Evolutionary conservation across 2,329 filamentous ascomycete species (phyloP), one percentile per base, ranked within the genome.

Genomic region (Fusarium sp.): DNA sequence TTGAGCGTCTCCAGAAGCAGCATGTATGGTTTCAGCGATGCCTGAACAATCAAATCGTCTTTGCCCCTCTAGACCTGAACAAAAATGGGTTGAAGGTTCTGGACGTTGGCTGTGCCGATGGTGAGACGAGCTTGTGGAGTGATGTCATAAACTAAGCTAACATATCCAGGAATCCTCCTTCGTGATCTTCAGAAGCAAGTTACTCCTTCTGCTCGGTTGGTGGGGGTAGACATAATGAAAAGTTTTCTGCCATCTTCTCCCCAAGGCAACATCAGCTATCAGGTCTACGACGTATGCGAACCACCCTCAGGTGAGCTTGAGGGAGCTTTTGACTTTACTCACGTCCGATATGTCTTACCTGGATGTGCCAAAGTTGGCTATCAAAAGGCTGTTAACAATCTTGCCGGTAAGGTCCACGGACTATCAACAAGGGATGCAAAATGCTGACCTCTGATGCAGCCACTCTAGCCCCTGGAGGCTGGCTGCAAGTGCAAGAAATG

Each of bases 81-180:
- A 64, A 59, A 41, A 20, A 61, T 18, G 59, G 43, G 3, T 14
- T 73, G 7, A 68, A 5, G 10, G 14, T 74, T 11, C 56, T 71
- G 0, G 71, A 74, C 4, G 67, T 71, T 3, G 71, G 71, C 11
- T 74, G 71, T 24, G 71, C 71, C 14, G 63, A 74, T 18, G 71
- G 63, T 67, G 11, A 27, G 35, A 29, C 1, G 7, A 6, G 2
- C 24, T 11, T 4, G 1, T 4, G 13, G 11, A 9, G 18, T 3
- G 0, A 9, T 14, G 5, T 2, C 9, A 1, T n/a, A 1, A 6
- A 2, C 1, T 16, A 45, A n/a, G 35, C 10, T 43, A n/a, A 2
- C 14, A 0, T 3, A 3, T 16, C 2, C 6, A 72, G 65, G 65
- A 41, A 48, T 14, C 10, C 18, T 73, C 1, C 70, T 73, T 24